These are phyloP conservation scores for Diaporthe sp. DNA, from an alignment of 2,329 filamentous ascomycete genomes.

Conservation along the genomic window DNA sequence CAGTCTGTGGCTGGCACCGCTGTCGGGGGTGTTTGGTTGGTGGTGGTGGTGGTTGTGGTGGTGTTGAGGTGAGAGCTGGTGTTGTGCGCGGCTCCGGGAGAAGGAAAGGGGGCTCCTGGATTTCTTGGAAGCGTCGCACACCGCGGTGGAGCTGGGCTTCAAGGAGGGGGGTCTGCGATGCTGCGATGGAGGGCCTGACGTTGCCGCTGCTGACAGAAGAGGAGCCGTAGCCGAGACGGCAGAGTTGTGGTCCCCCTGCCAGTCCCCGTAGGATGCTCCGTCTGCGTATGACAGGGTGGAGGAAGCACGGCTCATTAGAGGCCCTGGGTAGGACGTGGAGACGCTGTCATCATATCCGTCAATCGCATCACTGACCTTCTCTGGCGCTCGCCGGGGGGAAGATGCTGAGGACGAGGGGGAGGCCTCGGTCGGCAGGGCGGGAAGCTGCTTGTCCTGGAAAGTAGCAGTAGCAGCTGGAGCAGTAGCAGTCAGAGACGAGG, in stretches of 20 bases:
- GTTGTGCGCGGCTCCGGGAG: conserved; percentile 33
- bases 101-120: conserved; percentile 35
- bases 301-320: conserved; percentile 30
- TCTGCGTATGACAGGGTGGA: conserved; percentile 27
- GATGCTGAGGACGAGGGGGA: conserved; percentile 8
- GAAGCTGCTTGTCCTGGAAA: conserved; percentile 23
- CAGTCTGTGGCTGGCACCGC: conserved; percentile 18
- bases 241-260: conserved; percentile 30
- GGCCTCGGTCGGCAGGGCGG: conserved; percentile 22
- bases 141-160: conserved; percentile 34
- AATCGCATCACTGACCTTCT: conserved; percentile 17
- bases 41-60: conserved; percentile 9
- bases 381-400: conserved; percentile 10
- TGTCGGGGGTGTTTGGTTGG: conserved; percentile 18
- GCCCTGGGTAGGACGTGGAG: not conserved
- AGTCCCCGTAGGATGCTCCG: conserved; percentile 23
- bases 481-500: not conserved
- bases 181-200: conserved; percentile 26
- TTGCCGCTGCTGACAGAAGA: conserved; percentile 24
- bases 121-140: conserved; percentile 35
- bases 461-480: not conserved
- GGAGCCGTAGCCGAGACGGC: conserved; percentile 33
- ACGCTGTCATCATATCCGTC: conserved; percentile 7
- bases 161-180: conserved; percentile 36
- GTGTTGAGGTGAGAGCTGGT: conserved; percentile 23